A percentile compares a stretch with the other conserved stretches of the same genome.
Conservation (phyloP, 768 basidiomycete genomes). For the Mycena venus region DNA sequence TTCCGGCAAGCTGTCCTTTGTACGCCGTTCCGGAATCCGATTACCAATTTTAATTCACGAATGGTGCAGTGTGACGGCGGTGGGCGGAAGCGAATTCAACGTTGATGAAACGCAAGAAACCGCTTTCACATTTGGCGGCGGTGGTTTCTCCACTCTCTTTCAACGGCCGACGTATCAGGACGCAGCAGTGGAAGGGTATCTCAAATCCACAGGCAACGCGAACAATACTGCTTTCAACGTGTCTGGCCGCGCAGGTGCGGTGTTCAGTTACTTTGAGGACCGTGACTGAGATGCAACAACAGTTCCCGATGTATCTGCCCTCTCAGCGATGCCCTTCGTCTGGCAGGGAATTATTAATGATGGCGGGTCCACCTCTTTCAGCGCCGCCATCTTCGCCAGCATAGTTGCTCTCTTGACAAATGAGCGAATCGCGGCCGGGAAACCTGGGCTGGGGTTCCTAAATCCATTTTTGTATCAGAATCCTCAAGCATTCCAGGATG, state of each 20-base stretch:
- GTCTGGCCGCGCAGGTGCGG: constrained; percentile 1
- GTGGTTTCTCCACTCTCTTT: not conserved
- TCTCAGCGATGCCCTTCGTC: not conserved
- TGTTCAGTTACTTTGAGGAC: not conserved
- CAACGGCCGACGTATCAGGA: constrained; percentile 1
- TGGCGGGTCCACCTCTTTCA: not conserved
- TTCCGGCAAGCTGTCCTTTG: constrained; percentile 7
- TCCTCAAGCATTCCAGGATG: not conserved
- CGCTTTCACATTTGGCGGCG: not conserved
- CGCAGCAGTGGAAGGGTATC: not conserved
- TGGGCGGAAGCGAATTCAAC: constrained; percentile 4
- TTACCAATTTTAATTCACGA: no score
- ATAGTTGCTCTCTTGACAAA: not conserved
- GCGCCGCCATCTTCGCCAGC: constrained; percentile 1
- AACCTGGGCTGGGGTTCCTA: not conserved
- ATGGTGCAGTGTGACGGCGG: not conserved
- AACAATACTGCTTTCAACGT: not conserved
- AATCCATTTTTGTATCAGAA: not conserved
- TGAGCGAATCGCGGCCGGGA: constrained; percentile 2
- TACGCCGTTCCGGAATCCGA: not conserved
- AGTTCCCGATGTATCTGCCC: not conserved
- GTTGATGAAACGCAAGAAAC: not conserved
- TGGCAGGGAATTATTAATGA: not conserved
- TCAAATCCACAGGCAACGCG: not conserved
- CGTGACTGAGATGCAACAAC: not conserved